These are phyloP conservation scores for Aphanomyces cochlioides DNA, from an alignment of 352 stramenopile species.

Conservation along the genomic window DNA sequence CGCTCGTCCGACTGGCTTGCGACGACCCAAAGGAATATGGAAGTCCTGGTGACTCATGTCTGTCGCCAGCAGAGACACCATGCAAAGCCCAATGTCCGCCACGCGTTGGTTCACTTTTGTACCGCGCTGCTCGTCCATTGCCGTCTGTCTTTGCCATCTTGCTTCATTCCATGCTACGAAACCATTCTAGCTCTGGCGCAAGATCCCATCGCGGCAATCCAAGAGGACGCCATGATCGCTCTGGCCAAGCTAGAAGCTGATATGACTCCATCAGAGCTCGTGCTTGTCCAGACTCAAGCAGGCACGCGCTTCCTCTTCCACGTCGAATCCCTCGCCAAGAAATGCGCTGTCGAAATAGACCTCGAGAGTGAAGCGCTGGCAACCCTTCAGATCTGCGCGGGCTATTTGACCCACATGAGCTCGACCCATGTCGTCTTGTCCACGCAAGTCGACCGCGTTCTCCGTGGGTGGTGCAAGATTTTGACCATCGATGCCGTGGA, in stretches of 20 bases:
- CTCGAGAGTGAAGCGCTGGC: conserved; percentile 42
- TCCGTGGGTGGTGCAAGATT: conserved; percentile 46
- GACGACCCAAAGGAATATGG: conserved; percentile 54
- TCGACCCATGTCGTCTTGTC: conserved; percentile 48
- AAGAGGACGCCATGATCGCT: conserved; percentile 30
- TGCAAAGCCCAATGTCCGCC: conserved; percentile 59
- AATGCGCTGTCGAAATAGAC: conserved; percentile 60
- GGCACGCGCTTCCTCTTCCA: conserved; percentile 66
- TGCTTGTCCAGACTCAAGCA: conserved; percentile 57
- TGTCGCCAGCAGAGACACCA: conserved; percentile 42
- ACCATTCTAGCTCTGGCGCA: conserved; percentile 65
- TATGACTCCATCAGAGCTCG: conserved; percentile 48
- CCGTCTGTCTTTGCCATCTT: conserved; percentile 43
- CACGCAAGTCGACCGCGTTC: conserved; percentile 42
- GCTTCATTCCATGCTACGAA: conserved; percentile 75
- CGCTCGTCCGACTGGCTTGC: conserved; percentile 48
- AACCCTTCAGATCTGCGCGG: conserved; percentile 61
- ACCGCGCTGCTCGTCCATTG: conserved; percentile 51
- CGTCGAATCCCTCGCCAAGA: conserved; percentile 58
- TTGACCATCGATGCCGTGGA: conserved; percentile 65
- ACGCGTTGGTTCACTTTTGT: conserved; percentile 59
- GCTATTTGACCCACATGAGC: conserved; percentile 48
- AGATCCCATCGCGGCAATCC: conserved; percentile 43
- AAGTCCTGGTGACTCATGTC: conserved; percentile 57
- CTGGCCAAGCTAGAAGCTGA: conserved; percentile 29